Evolutionary conservation across 2,329 filamentous ascomycete genomes (phyloP).

Genomic region (Davidsoniella australis): DNA sequence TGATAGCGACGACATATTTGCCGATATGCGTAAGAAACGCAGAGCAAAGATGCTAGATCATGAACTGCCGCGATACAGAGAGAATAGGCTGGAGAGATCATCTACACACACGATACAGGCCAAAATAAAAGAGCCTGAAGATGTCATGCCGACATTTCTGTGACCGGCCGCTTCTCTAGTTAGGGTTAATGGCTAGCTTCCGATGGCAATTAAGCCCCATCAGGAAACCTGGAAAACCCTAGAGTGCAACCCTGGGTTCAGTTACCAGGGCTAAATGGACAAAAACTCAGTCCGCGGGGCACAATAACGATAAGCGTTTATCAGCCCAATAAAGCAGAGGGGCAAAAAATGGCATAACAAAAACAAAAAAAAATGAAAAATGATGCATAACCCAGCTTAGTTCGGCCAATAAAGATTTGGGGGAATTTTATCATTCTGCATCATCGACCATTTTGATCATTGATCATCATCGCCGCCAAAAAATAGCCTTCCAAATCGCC

Average conservation of each 20-base stretch:
- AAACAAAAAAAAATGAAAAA: slow-evolving; percentile 1
- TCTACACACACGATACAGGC: neutral
- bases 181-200: neutral
- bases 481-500: neutral
- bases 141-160: neutral
- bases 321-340: slow-evolving; percentile 8
- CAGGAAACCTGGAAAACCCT: too few relatives aligned
- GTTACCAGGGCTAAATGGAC: neutral
- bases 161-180: neutral
- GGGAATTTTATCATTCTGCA: slow-evolving; percentile 9
- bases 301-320: slow-evolving; percentile 10
- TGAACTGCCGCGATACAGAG: too few relatives aligned
- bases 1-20: slow-evolving; percentile 3
- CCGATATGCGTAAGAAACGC: slow-evolving; percentile 2
- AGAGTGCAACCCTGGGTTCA: too few relatives aligned
- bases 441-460: slow-evolving; percentile 2
- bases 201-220: neutral
- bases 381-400: neutral
- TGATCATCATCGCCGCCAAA: neutral
- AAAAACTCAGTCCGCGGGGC: slow-evolving; percentile 8
- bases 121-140: neutral
- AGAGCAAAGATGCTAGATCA: slow-evolving; percentile 1
- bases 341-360: slow-evolving; percentile 5
- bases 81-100: neutral
- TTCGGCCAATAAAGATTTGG: neutral